Evolutionary conservation across 2,329 filamentous ascomycete species (phyloP).

Genomic region (Pseudocercospora pini-densiflorae): DNA sequence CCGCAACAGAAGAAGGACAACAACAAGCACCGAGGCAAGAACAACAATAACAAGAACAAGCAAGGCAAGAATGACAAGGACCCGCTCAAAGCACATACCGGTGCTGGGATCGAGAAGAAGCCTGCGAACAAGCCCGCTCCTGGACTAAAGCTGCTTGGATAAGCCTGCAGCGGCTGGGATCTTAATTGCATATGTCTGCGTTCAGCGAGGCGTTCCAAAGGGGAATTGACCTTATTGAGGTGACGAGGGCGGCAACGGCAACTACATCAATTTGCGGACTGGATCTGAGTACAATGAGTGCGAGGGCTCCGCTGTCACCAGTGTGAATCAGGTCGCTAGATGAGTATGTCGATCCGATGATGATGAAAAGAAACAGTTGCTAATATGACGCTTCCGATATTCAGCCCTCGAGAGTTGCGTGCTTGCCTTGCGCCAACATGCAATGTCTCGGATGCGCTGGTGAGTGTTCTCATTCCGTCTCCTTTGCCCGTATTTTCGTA

Average conservation of each 20-base stretch:
- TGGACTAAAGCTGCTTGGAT: conserved; percentile 37
- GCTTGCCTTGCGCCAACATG: not conserved
- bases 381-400: not conserved
- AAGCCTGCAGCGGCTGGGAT: conserved; percentile 6
- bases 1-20: conserved; percentile 63
- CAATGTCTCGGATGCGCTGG: not conserved
- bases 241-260: not conserved
- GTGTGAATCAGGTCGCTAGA: conserved; percentile 6
- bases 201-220: conserved; percentile 21
- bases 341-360: conserved; percentile 14
- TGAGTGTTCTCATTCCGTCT: not conserved
- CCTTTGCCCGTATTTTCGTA: not conserved
- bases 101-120: conserved; percentile 39
- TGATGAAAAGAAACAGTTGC: not conserved
- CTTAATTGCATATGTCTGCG: not conserved
- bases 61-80: conserved; percentile 47
- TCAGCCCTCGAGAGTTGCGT: not conserved
- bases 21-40: conserved; percentile 45
- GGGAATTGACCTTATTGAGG: not conserved
- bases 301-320: not conserved
- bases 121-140: conserved; percentile 28
- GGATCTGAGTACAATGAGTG: not conserved
- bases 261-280: not conserved
- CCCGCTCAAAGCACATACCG: conserved; percentile 42
- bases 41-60: conserved; percentile 56